These are phyloP conservation scores for Blastocystis sp. DNA, from an alignment of 352 stramenopile species.

Conservation along the genomic window DNA sequence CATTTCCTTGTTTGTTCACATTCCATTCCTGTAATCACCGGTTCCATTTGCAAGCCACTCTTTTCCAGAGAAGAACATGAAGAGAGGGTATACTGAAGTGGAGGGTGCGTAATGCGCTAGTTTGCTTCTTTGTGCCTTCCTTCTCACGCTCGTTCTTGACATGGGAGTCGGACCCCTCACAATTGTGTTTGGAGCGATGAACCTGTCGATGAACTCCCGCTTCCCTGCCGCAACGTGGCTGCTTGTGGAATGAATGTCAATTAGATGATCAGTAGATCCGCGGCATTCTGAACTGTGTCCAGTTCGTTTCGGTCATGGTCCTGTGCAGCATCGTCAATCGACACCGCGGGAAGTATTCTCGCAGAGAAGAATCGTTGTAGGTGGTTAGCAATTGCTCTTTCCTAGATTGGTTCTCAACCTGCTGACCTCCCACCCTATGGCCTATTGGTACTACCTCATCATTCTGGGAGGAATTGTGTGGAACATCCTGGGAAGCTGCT, in stretches of 20 bases:
- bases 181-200: slow-evolving; percentile 46
- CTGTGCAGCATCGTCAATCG: slow-evolving; percentile 16
- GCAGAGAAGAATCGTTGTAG: slow-evolving; percentile 14
- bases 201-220: neutral
- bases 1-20: too few species aligned
- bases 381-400: neutral
- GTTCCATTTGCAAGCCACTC: neutral
- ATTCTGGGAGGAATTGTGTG: slow-evolving; percentile 50
- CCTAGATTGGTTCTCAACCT: slow-evolving; percentile 3
- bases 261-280: neutral
- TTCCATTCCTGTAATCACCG: too few species aligned
- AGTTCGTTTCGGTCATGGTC: slow-evolving; percentile 41
- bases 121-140: slow-evolving; percentile 26
- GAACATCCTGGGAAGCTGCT: slow-evolving; percentile 61
- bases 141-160: slow-evolving; percentile 36
- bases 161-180: slow-evolving; percentile 44
- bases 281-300: slow-evolving; percentile 42
- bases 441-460: slow-evolving; percentile 62
- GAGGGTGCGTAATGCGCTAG: neutral
- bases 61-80: slow-evolving; percentile 10
- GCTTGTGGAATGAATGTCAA: neutral
- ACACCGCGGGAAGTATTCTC: slow-evolving; percentile 5
- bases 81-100: slow-evolving; percentile 8
- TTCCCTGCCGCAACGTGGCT: slow-evolving; percentile 28
- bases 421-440: slow-evolving; percentile 21